A percentile compares a stretch with the other conserved stretches of the same genome.
These are phyloP conservation scores for Trichoderma harzianum DNA, from an alignment of 2,329 filamentous ascomycete species.

Conservation along the genomic window DNA sequence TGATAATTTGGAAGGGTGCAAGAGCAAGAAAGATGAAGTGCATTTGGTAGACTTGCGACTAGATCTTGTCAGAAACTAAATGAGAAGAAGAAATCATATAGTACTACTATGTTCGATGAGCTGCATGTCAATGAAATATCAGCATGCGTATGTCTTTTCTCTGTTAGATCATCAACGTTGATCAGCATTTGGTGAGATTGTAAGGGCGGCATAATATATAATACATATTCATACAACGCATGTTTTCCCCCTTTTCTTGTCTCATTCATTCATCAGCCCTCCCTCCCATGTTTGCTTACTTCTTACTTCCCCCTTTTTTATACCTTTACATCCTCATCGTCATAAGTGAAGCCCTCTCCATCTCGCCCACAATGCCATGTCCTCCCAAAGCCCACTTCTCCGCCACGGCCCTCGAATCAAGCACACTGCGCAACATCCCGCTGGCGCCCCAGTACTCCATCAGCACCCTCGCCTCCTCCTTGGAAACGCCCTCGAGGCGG, in stretches of 20 bases:
- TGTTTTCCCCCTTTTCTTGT: neutral
- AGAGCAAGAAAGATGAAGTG: neutral
- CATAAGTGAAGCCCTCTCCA: slow-evolving; percentile 65
- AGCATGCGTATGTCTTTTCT: neutral
- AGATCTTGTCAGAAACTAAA: slow-evolving; percentile 8
- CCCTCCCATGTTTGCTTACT: neutral
- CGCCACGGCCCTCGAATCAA: slow-evolving; percentile 68
- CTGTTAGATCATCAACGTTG: neutral
- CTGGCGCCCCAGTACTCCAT: slow-evolving; percentile 94
- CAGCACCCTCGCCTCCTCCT: slow-evolving; percentile 69
- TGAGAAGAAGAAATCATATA: neutral
- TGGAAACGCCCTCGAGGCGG: slow-evolving; percentile 65
- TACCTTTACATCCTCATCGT: slow-evolving; percentile 42
- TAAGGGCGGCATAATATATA: slow-evolving; percentile 13
- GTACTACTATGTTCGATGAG: neutral
- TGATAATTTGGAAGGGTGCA: neutral
- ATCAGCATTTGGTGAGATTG: neutral
- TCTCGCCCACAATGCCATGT: slow-evolving; percentile 78
- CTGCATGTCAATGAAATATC: neutral
- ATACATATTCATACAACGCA: slow-evolving; percentile 16
- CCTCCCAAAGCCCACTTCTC: slow-evolving; percentile 84
- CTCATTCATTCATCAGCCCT: neutral
- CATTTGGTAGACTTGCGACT: slow-evolving; percentile 16
- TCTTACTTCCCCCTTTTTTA: neutral
- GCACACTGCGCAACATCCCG: slow-evolving; percentile 67